Evolutionary conservation across 2,329 filamentous ascomycete genomes (phyloP), one percentile per base, ranked within the genome.

Genomic region (Xylaria sp.): DNA sequence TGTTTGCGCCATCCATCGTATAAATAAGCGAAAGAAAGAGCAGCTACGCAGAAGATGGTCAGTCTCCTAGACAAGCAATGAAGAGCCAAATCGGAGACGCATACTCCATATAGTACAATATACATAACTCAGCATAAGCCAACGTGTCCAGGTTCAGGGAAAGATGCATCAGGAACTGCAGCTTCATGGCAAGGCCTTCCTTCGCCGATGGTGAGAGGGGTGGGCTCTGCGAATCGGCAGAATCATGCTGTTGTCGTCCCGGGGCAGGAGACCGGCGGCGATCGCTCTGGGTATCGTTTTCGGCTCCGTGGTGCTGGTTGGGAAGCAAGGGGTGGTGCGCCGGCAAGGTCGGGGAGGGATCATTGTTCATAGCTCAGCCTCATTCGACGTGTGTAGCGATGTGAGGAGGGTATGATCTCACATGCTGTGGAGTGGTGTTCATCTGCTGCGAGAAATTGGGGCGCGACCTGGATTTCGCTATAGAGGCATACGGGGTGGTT

Each of bases 21-120:
- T 79, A 63, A 88, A 76, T 65, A 92, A 84, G 56, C 88, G 87
- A 74, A 90, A 84, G 75, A 91, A 85, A 38, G 89, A 91, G 77
- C 88, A 90, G 76, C 89, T 92, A 71, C 54, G 70, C 38, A 62
- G 42, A 15, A 51, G 48, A 31, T 33, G 49, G 57, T 69, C 42
- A 73, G 54, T 33, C 49, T 69, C 58, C 56, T 56, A 31, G 23
- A 9, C 42, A 26, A 11, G 59, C 13, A 57, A 36, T 2, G 59
- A 46, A 44, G 26, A 54, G 26, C 6, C 49, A 54, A 17, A 33
- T 31, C 23, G 23, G 49, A 36, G 36, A 49, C n/a, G 77, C 86
- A 65, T 82, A 92, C 89, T 92, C 90, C 86, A 92, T 88, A 77
- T 91, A 92, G 77, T 92, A 92, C 73, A 92, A 74, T 51, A 86